Base-by-base conservation (phyloP, 2,329 filamentous ascomycete species). In the Hymenoscyphus repandus region DNA sequence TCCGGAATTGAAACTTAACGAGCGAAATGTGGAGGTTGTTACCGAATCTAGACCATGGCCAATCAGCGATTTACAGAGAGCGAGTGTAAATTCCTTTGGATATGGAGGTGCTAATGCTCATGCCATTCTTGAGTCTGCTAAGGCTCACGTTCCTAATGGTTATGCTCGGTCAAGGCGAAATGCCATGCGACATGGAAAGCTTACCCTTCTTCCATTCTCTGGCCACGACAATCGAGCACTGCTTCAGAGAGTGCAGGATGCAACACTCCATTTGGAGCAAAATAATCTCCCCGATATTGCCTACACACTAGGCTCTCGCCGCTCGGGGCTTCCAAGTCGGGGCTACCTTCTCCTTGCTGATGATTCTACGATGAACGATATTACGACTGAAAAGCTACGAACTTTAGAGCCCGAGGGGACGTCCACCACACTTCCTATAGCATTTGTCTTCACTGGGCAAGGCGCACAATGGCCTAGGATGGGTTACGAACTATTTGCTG, bases 41-140 rank as follows among this genome's bases (percentile, higher is more conserved):
- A 56, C 34, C 17, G 30, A 27, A 11, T 10, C 37, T 15, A 27
- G 17, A 12, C 18, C 31, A 22, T 58, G 52, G 51, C 55, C 53
- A 5, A 30, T 41, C 33, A 20, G 27, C 6, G 39, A 34, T 6
- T n/a, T 39, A 9, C 45, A 50, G 4, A 47, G 53, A 45, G 47
- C 45, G 10, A 58, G 55, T 22, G 47, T 64, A 12, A 64, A 63
- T 22, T 53, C 42, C 5, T 62, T 76, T 41, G 73, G 73, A 0
- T 74, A 71, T 22, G 73, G 74, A 6, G 73, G 74, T 13, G 70
- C 72, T 15, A 76, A 76, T 55, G 71, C 69, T 3, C 73, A 75
- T 54, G 66, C 64, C 1, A 67, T 75, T 5, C 59, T 62, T 6
- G 50, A 55, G 31, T 31, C 41, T 17, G 45, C 46, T 17, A 6